Evolutionary conservation across 768 basidiomycete genomes (phyloP), one percentile per base, ranked within the genome.

Genomic region (Termitomyces sp.): DNA sequence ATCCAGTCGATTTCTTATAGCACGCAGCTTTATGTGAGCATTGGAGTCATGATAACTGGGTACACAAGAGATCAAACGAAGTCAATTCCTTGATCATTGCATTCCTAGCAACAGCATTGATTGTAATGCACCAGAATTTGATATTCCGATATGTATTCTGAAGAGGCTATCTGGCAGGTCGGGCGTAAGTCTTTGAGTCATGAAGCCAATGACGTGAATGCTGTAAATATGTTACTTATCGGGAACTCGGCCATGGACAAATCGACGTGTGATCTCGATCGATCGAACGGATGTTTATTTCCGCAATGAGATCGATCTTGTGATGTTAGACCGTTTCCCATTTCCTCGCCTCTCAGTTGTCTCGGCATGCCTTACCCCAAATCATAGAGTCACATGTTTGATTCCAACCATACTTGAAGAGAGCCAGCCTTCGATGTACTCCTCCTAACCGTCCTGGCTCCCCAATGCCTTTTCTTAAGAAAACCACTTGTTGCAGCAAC

Each of bases 11-110:
- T 6, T 20, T 39, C 13, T 23, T 47, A 12, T 29, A 73, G 72
- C 70, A 71, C 39, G 69, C 72, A 5, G 59, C 64, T 13, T 58
- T 69, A n/a, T 72, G 70, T 52, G 70, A 71, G 50, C 66, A 65
- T 36, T 72, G 72, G 72, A 61, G 64, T 46, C 60, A 60, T 50
- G 60, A 61, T 13, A 68, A 68, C 49, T 71, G 67, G 69, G 64
- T 62, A n/a, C 58, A 63, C 50, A 52, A 59, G 33, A 46, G 56
- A 31, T 62, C 58, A 23, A 56, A 44, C 7, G 53, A 56, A 42
- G 52, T 62, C 2, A 56, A 62, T 18, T 39, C 55, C 7, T 47
- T 56, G 5, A 55, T 61, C 3, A 58, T 60, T 27, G 23, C 51
- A 16, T 23, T 60, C 25, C 36, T 60, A 23, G 47, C 42, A 2